Evolutionary conservation across 1,139 yeast genomes (phyloP).

Genomic region (Kazachstania sp.): DNA sequence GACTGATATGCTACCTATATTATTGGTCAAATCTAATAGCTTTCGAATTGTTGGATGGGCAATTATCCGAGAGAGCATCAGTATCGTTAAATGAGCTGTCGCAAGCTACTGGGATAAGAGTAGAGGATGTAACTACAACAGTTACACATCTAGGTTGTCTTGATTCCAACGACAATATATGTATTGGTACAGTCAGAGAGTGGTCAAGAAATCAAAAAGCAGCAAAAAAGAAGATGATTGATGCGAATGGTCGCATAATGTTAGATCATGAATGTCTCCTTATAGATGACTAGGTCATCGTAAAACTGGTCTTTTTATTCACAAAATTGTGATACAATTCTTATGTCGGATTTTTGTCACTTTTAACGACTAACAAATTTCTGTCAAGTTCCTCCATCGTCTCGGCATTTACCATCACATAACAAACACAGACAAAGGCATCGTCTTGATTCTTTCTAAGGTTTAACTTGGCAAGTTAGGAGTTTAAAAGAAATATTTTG

Average conservation of each 20-base stretch:
- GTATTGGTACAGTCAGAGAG: slow-evolving; percentile 11
- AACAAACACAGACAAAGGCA: no score
- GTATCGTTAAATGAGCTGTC: slow-evolving; percentile 49
- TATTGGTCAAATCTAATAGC: slow-evolving; percentile 63
- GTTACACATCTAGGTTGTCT: slow-evolving; percentile 54
- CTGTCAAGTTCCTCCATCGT: no score
- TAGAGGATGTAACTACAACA: slow-evolving; percentile 58
- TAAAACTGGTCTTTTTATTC: neutral
- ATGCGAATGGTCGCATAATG: slow-evolving; percentile 3
- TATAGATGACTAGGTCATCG: slow-evolving; percentile 16
- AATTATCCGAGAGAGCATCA: slow-evolving; percentile 23
- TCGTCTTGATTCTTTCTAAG: no score
- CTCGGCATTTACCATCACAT: no score
- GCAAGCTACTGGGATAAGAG: slow-evolving; percentile 56
- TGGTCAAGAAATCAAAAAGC: slow-evolving; percentile 11
- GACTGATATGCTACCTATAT: slow-evolving; percentile 59
- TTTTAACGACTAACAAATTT: no score
- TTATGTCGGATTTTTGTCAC: no score
- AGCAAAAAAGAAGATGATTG: neutral
- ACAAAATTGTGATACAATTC: no score
- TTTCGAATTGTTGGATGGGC: slow-evolving; percentile 36
- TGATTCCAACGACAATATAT: slow-evolving; percentile 17
- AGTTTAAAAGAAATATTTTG: no score
- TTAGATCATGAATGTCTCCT: slow-evolving; percentile 24
- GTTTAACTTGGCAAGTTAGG: no score